These are phyloP conservation scores for Eucalyptus erythrocorys DNA, from an alignment of 345 rosid genomes.

Conservation along the genomic window DNA sequence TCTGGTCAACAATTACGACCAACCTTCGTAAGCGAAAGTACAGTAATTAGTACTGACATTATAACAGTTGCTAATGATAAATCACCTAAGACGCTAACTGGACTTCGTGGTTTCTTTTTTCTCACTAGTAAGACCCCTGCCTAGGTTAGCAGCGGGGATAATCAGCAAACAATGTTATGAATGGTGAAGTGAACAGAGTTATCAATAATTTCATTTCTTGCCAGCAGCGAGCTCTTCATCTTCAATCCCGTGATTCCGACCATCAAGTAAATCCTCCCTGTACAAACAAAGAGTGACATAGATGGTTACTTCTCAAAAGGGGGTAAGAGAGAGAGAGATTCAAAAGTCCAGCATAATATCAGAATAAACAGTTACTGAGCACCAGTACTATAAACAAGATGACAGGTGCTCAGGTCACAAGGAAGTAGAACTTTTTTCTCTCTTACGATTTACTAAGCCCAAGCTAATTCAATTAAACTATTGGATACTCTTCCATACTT, in stretches of 20 bases:
- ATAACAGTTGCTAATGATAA: background rate
- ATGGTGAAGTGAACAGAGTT: background rate
- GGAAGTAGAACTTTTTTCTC: background rate
- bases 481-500: background rate
- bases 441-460: background rate
- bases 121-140: background rate
- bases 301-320: background rate
- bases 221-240: slow-evolving; percentile 6
- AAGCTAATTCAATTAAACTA: background rate
- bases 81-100: background rate
- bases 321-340: background rate
- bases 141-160: background rate
- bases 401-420: background rate
- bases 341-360: background rate
- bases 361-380: background rate
- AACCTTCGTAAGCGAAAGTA: background rate
- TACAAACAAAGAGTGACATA: background rate
- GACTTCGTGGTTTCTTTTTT: background rate
- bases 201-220: background rate
- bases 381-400: background rate
- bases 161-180: background rate
- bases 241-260: slow-evolving; percentile 23
- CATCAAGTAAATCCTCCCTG: slow-evolving; percentile 66
- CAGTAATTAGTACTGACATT: background rate
- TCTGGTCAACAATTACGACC: background rate